Percentiles rank a stretch among this genome's conserved stretches.
Evolutionary conservation across 202 grass and related monocot genomes (phyloP).

Genomic region (Brachypodium distachyon): DNA sequence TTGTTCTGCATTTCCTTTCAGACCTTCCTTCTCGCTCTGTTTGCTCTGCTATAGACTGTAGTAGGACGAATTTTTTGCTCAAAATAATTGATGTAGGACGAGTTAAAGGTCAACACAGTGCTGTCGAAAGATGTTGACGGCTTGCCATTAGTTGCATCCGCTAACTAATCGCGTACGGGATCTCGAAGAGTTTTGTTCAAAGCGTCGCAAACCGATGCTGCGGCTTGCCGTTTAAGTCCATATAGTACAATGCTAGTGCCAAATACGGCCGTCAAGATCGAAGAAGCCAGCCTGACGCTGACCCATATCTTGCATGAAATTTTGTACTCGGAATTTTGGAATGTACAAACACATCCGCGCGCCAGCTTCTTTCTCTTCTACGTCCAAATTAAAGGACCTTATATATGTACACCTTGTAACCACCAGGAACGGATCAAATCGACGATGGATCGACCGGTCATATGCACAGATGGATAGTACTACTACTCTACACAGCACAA

Average conservation of each 20-base stretch:
- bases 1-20: neutral
- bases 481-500: neutral
- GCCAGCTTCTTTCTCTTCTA: neutral
- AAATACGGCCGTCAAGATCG: neutral
- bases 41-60: neutral
- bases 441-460: neutral
- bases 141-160: neutral
- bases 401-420: constrained; percentile 3
- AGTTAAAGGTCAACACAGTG: neutral
- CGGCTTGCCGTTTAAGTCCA: neutral
- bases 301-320: neutral
- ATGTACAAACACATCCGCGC: neutral
- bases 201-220: neutral
- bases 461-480: neutral
- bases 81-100: too few relatives aligned
- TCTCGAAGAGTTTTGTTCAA: neutral
- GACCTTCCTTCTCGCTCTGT: neutral
- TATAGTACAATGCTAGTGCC: neutral
- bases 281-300: neutral
- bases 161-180: neutral
- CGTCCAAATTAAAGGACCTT: neutral
- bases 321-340: neutral
- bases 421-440: neutral
- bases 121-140: neutral
- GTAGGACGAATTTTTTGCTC: too few relatives aligned